Conservation (phyloP, 2,329 filamentous ascomycete genomes). For the Fusarium nodosum region DNA sequence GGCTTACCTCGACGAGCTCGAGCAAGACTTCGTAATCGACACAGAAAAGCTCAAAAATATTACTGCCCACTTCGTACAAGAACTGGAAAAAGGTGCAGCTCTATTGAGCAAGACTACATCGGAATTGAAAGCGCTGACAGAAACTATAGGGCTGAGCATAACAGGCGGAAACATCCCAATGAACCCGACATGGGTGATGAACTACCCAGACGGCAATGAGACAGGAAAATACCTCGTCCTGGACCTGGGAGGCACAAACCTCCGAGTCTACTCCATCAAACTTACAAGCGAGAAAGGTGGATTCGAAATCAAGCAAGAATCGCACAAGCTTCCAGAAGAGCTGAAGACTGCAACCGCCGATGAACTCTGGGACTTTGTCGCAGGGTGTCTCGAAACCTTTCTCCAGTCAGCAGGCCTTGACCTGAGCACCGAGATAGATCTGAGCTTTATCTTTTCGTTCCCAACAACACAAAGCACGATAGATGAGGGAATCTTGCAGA, state of each 20-base stretch:
- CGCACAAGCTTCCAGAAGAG: constrained; percentile 6
- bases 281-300: not conserved
- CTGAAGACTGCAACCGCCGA: not conserved
- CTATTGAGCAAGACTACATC: accelerated
- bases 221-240: constrained; percentile 10
- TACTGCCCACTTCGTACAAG: constrained; percentile 14
- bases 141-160: not conserved
- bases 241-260: constrained; percentile 16
- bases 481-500: constrained; percentile 90
- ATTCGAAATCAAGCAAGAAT: not conserved
- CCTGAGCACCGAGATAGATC: not conserved
- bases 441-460: constrained; percentile 94
- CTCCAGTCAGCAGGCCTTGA: not conserved
- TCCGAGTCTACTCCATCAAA: constrained; percentile 5
- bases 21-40: constrained; percentile 11
- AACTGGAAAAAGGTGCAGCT: constrained; percentile 11
- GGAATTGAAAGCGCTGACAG: not conserved
- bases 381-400: not conserved
- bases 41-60: constrained; percentile 17
- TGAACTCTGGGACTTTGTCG: constrained; percentile 12
- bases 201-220: constrained; percentile 14
- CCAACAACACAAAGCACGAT: constrained; percentile 93
- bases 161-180: constrained; percentile 13
- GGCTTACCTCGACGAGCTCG: constrained; percentile 3
- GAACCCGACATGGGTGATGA: constrained; percentile 28